A percentile compares a stretch with the other conserved stretches of the same genome.
Evolutionary conservation across 371 early-diverging fungal genomes (phyloP).

Genomic region (Nosema muscidifuracis): DNA sequence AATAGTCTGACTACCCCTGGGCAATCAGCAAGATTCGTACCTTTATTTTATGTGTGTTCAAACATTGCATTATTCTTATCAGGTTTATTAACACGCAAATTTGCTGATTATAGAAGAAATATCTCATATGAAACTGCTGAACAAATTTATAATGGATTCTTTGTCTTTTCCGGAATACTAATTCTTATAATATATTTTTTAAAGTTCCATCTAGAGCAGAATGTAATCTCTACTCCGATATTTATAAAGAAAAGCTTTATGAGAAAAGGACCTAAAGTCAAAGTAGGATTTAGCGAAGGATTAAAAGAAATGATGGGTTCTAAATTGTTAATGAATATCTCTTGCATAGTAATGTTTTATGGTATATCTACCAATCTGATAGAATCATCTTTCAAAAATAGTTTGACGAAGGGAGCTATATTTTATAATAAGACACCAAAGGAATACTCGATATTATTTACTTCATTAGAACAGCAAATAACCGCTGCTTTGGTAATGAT

Average conservation of each 20-base stretch:
- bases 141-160: conserved; percentile 32
- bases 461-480: conserved; percentile 40
- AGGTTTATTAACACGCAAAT: conserved; percentile 14
- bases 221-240: conserved; percentile 38
- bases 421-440: conserved; percentile 14
- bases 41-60: conserved; percentile 52
- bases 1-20: conserved; percentile 50
- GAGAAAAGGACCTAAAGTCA: conserved; percentile 32
- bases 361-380: conserved; percentile 49
- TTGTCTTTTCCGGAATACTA: conserved; percentile 38
- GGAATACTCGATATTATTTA: conserved; percentile 16
- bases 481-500: conserved; percentile 37
- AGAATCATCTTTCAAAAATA: conserved; percentile 50
- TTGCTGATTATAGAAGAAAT: background rate
- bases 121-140: background rate
- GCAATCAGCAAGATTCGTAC: conserved; percentile 54
- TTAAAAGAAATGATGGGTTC: conserved; percentile 50
- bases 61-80: conserved; percentile 56
- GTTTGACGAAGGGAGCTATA: conserved; percentile 20
- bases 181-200: conserved; percentile 22
- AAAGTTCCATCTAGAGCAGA: conserved; percentile 43
- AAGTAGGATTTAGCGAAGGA: conserved; percentile 49
- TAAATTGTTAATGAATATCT: conserved; percentile 52
- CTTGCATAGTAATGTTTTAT: conserved; percentile 47
- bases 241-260: conserved; percentile 23